Evolutionary conservation across 2,329 filamentous ascomycete species (phyloP).

Genomic region (Dactylella cylindrospora): DNA sequence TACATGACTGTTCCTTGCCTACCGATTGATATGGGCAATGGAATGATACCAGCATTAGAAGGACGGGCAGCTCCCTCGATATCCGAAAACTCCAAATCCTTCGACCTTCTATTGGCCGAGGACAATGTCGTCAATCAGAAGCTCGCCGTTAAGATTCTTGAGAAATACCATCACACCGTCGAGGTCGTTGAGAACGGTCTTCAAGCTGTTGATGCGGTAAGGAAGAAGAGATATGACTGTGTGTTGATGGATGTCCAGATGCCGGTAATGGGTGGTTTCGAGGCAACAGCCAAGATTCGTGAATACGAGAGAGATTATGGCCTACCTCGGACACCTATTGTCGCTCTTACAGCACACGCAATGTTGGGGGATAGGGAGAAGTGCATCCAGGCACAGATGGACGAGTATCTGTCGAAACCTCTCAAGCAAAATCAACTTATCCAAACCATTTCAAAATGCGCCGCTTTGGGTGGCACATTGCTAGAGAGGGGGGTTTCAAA

Average conservation of each 20-base stretch:
- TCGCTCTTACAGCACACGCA: slow-evolving; percentile 93
- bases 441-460: slow-evolving; percentile 95
- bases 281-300: slow-evolving; percentile 93
- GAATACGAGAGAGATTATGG: slow-evolving; percentile 85
- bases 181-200: slow-evolving; percentile 93
- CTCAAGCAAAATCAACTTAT: slow-evolving; percentile 96
- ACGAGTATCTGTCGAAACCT: slow-evolving; percentile 96
- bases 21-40: slow-evolving; percentile 90
- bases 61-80: slow-evolving; percentile 87
- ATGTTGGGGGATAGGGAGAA: slow-evolving; percentile 98
- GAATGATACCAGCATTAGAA: slow-evolving; percentile 92
- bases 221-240: slow-evolving; percentile 89
- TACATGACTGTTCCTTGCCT: slow-evolving; percentile 98
- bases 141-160: slow-evolving; percentile 90
- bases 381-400: slow-evolving; percentile 98
- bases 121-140: slow-evolving; percentile 98
- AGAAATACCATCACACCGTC: slow-evolving; percentile 91
- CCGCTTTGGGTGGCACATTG: slow-evolving; percentile 80
- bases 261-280: slow-evolving; percentile 96
- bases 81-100: slow-evolving; percentile 90
- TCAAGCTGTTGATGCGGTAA: slow-evolving; percentile 89
- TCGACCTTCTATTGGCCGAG: slow-evolving; percentile 91
- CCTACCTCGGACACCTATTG: slow-evolving; percentile 84
- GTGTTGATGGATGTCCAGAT: slow-evolving; percentile 99
- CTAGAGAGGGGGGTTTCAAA: slow-evolving; percentile 64